These are phyloP conservation scores for Cyberlindnera sargentensis DNA, from an alignment of 805 yeast genomes.

Conservation along the genomic window DNA sequence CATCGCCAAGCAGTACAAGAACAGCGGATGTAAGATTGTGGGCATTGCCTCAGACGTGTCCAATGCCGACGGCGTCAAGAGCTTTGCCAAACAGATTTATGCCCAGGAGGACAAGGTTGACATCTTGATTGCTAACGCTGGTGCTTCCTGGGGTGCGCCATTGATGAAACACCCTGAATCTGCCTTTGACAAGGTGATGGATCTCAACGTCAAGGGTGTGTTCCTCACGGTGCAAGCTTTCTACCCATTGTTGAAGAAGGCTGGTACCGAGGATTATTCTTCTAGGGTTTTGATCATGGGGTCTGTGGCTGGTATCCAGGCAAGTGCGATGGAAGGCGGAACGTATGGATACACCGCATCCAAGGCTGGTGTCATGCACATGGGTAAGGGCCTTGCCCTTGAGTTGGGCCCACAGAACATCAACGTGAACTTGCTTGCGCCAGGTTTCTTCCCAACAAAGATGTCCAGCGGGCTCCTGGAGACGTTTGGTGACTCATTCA, in stretches of 20 bases:
- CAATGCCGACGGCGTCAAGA: conserved; percentile 38
- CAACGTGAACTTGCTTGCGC: conserved; percentile 65
- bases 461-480: conserved; percentile 63
- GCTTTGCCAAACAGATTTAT: conserved; percentile 35
- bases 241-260: conserved; percentile 45
- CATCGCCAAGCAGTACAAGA: conserved; percentile 21
- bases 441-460: conserved; percentile 72
- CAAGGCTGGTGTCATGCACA: conserved; percentile 67
- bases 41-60: conserved; percentile 55
- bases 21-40: conserved; percentile 25
- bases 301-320: conserved; percentile 50
- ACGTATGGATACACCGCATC: conserved; percentile 69
- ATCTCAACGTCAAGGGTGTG: conserved; percentile 60
- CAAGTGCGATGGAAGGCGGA: conserved; percentile 27
- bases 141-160: conserved; percentile 73
- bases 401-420: conserved; percentile 62
- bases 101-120: conserved; percentile 40
- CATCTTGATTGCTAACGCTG: conserved; percentile 70
- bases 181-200: conserved; percentile 57
- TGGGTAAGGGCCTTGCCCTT: conserved; percentile 55
- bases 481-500: conserved; percentile 37
- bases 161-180: conserved; percentile 51
- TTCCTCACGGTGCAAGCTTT: conserved; percentile 59
- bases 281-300: conserved; percentile 60
- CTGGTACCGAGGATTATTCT: conserved; percentile 51